Base-by-base conservation (phyloP, 208 protist genomes). In the Trypanosoma caninum region DNA sequence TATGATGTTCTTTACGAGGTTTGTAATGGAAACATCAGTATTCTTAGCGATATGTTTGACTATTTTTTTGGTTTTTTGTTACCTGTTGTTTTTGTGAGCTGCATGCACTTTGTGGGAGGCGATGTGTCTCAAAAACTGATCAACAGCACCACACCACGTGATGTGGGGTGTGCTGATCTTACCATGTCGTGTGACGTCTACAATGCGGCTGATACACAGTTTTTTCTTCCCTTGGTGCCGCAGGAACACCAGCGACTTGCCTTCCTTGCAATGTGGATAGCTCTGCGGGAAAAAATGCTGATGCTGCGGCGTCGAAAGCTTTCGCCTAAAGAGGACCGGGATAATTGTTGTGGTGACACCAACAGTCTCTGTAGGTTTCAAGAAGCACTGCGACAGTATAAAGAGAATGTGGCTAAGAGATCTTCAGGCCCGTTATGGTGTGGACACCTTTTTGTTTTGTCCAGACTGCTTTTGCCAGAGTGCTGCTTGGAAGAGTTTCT, bases 401-500 rank as follows among this genome's bases (percentile, higher is more conserved):
- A 74, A 35, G 73, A 80, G 54, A 60, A 56, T 34, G 46, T 20
- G 2, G 16, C 57, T 20, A n/a, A 46, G 20, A 58, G 72, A 28
- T 58, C 82, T 2, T 27, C 66, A 52, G 25, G 47, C 33, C 59
- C 64, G 71, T 20, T 78, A 16, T 87, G 77, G 74, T 87, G 79
- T 14, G 81, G 73, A 8, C 78, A 87, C 67, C 40, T 92, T 25
- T 81, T 83, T 63, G 61, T 82, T 63, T 60, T 89, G 25, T 74
- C 71, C 41, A 69, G 77, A 50, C 75, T 92, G 9, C 38, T 85
- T 42, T 80, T 77, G 0, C 54, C 40, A 2, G 78, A 84, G 31
- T 89, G 81, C 61, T 33, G 63, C 5, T 8, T 87, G 52, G 81
- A 92, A 66, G 67, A 80, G 53, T 92, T 89, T 67, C 54, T 88